Evolutionary conservation across 78 protist genomes (phyloP), one percentile per base, ranked within the genome.

Genomic region (Dictyostelium firmibasis): DNA sequence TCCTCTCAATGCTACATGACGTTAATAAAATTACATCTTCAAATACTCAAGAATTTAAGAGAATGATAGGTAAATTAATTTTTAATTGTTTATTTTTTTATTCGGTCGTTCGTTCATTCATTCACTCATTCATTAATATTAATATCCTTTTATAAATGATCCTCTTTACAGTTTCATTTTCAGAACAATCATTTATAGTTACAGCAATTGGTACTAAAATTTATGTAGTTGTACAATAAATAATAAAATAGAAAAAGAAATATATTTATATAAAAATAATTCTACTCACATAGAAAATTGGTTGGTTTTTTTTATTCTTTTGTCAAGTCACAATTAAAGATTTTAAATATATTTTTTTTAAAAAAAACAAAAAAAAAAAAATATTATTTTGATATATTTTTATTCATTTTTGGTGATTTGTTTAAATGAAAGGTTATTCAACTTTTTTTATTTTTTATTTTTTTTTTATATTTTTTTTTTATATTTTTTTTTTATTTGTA

Each of bases 1-100:
- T 88, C 29, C 44, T 79, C n/a, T 88, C 93, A 79, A 88, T 88
- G 93, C 67, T 88, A 79, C 85, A 88, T 10, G 93, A 88, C 70
- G 86, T 88, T 1, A 88, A 88, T 47, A 41, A 57, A 62, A 88
- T 88, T 35, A 88, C 93, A n/a, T 62, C 93, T 16, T n/a, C 93
- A 27, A 79, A 23, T 33, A 44, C 64, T 31, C 93, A 88, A 79
- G 93, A 88, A 62, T 88, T 88, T 44, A 88, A 88, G 47, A 88
- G 93, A 88, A 31, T 88, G 41, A 77, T 86, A 88, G 36, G 92
- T 86, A 77, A 35, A 20, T 74, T n/a, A 16, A 8, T 35, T 0
- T 35, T 77, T 60, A 47, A 29, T 29, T 76, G 14, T 10, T 53
- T 47, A 4, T 10, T n/a, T 6, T 27, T 47, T 4, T 27, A n/a